A percentile compares a stretch with the other conserved stretches of the same genome.
phyloP scores from a whole-genome alignment of 129 eudicot genomes.

The Rutidosis leptorrhynchoides region DNA sequence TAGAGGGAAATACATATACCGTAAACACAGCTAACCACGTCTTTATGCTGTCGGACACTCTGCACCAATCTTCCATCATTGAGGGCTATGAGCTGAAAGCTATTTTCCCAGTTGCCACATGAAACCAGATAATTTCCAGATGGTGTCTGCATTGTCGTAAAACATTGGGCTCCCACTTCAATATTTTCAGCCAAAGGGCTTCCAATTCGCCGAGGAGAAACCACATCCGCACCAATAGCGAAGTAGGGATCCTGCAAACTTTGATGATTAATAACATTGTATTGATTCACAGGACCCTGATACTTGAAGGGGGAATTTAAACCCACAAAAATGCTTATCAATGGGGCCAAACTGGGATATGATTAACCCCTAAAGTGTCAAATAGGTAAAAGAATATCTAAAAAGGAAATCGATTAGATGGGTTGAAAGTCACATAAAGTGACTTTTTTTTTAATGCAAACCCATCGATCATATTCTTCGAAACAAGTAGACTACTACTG shows the following conservation, averaged over 20 bases:
- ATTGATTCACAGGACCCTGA: not conserved
- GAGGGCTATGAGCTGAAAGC: conserved; percentile 81
- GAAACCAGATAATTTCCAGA: conserved; percentile 84
- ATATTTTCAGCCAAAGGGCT: conserved; percentile 80
- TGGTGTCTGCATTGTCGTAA: conserved; percentile 70
- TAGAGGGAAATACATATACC: conserved; percentile 45
- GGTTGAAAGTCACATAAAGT: not conserved
- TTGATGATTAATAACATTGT: conserved; percentile 7
- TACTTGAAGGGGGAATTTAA: not conserved
- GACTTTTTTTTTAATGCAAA: not conserved
- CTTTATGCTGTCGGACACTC: conserved; percentile 95
- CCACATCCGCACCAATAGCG: conserved; percentile 83
- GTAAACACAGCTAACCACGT: conserved; percentile 86
- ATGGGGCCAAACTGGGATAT: not conserved
- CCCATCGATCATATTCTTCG: not conserved
- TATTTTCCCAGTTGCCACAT: conserved; percentile 97
- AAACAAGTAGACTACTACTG: not conserved
- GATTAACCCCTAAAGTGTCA: not conserved
- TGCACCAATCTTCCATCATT: conserved; percentile 90
- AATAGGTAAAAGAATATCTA: not conserved
- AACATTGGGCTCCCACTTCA: conserved; percentile 93
- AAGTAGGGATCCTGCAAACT: conserved; percentile 75
- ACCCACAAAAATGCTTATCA: not conserved
- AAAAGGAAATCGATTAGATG: not conserved
- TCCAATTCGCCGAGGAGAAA: conserved; percentile 89